These are phyloP conservation scores for Tuber umbilicatum DNA, from an alignment of 495 filamentous ascomycete species.

Conservation along the genomic window DNA sequence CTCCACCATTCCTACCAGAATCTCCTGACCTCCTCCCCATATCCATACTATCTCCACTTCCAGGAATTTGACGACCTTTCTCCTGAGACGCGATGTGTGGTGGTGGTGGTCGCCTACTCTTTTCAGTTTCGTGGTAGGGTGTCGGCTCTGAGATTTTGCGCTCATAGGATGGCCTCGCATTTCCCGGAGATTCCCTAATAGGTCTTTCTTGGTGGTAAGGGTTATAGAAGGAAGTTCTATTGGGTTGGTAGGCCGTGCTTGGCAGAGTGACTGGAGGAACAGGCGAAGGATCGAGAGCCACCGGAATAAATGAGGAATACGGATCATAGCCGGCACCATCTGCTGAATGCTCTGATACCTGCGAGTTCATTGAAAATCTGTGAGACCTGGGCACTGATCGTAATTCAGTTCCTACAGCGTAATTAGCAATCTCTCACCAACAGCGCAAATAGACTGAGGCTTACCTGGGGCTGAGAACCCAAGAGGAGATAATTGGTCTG, in stretches of 20 bases:
- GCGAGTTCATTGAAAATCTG: constrained; percentile 62
- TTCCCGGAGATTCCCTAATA: constrained; percentile 19
- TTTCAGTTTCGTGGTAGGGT: constrained; percentile 27
- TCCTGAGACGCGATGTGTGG: constrained; percentile 92
- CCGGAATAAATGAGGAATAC: constrained; percentile 68
- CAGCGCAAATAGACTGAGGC: background rate
- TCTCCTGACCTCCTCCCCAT: constrained; percentile 33
- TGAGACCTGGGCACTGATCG: constrained; percentile 40
- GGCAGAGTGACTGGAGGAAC: constrained; percentile 54
- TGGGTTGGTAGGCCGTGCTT: constrained; percentile 38
- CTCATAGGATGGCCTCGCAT: constrained; percentile 28
- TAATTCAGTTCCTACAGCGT: constrained; percentile 25
- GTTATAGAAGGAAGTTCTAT: constrained; percentile 36
- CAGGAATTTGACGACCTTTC: constrained; percentile 57
- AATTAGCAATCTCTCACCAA: background rate
- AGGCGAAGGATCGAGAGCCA: constrained; percentile 79
- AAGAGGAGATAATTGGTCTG: constrained; percentile 38
- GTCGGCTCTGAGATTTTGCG: constrained; percentile 22
- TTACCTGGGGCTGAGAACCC: constrained; percentile 35
- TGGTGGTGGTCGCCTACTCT: constrained; percentile 47
- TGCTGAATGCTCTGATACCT: constrained; percentile 50
- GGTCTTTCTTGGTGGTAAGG: constrained; percentile 21
- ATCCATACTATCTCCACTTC: constrained; percentile 28
- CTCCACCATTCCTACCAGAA: constrained; percentile 28
- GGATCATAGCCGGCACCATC: constrained; percentile 28